phyloP scores from a whole-genome alignment of 108 stramenopile species.

The Mayamaea pseudoterrestris region DNA sequence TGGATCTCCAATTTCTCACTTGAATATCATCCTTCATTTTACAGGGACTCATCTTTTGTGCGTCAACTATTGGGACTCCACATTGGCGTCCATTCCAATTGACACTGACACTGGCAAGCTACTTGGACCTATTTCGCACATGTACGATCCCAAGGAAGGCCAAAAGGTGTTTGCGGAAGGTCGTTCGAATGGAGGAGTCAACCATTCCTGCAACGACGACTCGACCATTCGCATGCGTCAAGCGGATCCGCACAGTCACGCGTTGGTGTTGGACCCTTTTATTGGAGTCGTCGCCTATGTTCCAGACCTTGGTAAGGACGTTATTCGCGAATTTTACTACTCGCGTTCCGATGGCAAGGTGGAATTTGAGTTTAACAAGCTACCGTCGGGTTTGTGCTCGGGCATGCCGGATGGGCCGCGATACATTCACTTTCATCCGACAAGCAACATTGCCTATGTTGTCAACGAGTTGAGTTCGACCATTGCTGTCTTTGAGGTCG shows the following conservation, averaged over 20 bases:
- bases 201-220: constrained; percentile 81
- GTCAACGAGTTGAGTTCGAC: constrained; percentile 86
- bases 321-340: constrained; percentile 71
- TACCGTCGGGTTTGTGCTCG: constrained; percentile 70
- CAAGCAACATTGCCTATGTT: constrained; percentile 73
- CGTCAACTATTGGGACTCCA: constrained; percentile 93
- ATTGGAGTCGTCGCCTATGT: constrained; percentile 82
- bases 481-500: constrained; percentile 79
- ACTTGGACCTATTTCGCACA: constrained; percentile 30
- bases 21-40: no score
- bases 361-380: constrained; percentile 43
- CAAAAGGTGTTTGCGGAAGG: constrained; percentile 48
- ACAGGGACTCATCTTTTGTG: constrained; percentile 80
- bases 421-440: constrained; percentile 85
- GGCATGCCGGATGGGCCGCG: constrained; percentile 86
- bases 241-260: constrained; percentile 93
- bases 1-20: no score
- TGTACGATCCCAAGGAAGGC: constrained; percentile 56
- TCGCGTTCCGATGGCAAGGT: constrained; percentile 44
- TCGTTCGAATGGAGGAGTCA: constrained; percentile 60
- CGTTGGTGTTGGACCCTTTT: constrained; percentile 86
- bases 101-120: constrained; percentile 55
- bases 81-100: constrained; percentile 75
- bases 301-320: constrained; percentile 85
- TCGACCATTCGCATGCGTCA: constrained; percentile 74